These are phyloP conservation scores for Hemileia vastatrix DNA, from an alignment of 1,284 basidiomycete species.

Conservation along the genomic window DNA sequence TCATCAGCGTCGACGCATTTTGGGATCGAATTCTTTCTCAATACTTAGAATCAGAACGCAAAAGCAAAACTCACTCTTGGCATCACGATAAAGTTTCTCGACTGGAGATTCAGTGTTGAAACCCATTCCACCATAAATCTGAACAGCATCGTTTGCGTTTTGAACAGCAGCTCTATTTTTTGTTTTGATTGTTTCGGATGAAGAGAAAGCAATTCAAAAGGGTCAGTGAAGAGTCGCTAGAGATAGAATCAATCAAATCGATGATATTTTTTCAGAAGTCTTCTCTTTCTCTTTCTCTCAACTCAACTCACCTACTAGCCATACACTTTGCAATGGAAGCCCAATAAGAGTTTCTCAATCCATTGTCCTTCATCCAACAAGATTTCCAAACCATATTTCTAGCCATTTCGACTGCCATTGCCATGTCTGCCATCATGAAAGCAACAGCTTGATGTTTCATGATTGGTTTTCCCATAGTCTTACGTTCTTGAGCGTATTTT, in stretches of 20 bases:
- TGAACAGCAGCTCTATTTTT: constrained; percentile 47
- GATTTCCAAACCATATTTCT: constrained; percentile 50
- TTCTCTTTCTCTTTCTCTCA: no score
- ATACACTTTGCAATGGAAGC: constrained; percentile 52
- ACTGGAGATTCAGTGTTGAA: constrained; percentile 52
- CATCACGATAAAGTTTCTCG: constrained; percentile 51
- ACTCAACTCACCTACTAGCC: constrained; percentile 46
- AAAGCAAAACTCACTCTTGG: constrained; percentile 24
- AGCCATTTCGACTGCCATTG: constrained; percentile 49
- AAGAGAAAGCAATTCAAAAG: neutral
- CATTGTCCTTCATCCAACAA: constrained; percentile 49
- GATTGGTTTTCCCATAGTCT: constrained; percentile 52
- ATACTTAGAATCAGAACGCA: no score
- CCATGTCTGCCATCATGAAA: constrained; percentile 54
- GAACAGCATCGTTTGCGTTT: constrained; percentile 50
- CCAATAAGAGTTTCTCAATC: constrained; percentile 50
- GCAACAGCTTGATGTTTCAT: constrained; percentile 52
- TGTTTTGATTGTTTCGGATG: neutral
- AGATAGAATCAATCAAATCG: no score
- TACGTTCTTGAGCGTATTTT: constrained; percentile 50
- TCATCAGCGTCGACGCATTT: no score
- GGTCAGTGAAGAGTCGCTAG: no score
- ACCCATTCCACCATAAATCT: constrained; percentile 48
- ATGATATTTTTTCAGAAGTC: no score
- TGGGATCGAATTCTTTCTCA: no score